These are phyloP conservation scores for Leptographium lundbergii DNA, from an alignment of 2,329 filamentous ascomycete genomes.

Conservation along the genomic window DNA sequence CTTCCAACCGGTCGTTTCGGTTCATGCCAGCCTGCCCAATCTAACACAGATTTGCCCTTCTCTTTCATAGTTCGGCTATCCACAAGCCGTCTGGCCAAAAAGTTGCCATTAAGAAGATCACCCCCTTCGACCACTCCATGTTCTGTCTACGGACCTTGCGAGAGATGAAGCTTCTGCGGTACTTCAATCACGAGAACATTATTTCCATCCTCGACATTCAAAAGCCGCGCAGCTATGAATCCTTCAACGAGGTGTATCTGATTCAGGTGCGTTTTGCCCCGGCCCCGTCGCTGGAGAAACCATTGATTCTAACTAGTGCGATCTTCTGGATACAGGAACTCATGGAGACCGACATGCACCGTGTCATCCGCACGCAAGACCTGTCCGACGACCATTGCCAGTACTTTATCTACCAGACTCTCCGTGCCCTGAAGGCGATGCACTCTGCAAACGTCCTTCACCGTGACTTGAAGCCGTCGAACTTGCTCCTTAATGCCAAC, in stretches of 20 bases:
- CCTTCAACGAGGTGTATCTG: slow-evolving; percentile 94
- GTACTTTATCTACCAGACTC: slow-evolving; percentile 99
- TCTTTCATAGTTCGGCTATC: slow-evolving; percentile 62
- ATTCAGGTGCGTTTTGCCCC: slow-evolving; percentile 56
- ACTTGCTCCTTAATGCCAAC: slow-evolving; percentile 92
- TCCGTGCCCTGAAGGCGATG: slow-evolving; percentile 96
- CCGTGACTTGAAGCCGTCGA: slow-evolving; percentile 93
- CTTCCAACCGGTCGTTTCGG: not conserved
- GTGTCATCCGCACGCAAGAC: slow-evolving; percentile 96
- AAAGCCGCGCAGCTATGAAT: slow-evolving; percentile 91
- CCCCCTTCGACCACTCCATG: slow-evolving; percentile 98
- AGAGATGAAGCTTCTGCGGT: slow-evolving; percentile 97
- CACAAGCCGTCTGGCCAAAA: slow-evolving; percentile 98
- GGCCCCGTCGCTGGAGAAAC: not conserved
- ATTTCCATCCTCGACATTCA: slow-evolving; percentile 99
- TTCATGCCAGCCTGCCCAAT: not conserved
- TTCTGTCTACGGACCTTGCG: slow-evolving; percentile 92
- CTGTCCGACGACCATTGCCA: slow-evolving; percentile 98
- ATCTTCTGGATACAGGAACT: slow-evolving; percentile 52
- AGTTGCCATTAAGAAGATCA: slow-evolving; percentile 99
- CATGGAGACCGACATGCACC: slow-evolving; percentile 99
- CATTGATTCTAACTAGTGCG: not conserved
- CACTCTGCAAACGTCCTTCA: slow-evolving; percentile 97
- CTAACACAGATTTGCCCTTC: not conserved
- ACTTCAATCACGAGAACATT: slow-evolving; percentile 99